Evolutionary conservation across 148 eudicot genomes (phyloP), one percentile per base, ranked within the genome.

Genomic region (Talinum fruticosum): DNA sequence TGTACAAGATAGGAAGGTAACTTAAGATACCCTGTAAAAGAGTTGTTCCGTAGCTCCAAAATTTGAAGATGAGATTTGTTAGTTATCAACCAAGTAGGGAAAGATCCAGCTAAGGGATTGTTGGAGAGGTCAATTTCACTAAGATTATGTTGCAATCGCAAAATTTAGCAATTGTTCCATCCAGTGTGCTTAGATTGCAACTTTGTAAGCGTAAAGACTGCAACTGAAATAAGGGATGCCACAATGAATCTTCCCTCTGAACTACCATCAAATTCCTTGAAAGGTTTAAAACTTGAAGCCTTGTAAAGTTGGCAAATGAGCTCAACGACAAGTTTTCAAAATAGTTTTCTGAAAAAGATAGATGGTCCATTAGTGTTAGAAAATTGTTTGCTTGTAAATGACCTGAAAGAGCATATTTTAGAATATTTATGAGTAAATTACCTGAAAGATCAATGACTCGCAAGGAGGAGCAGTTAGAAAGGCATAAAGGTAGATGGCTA

Each of bases 21-120:
- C 36, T 32, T 6, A 2, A 73, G 64, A 8, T 32, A 28, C 33
- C 67, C 76, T 28, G 69, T 64, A 37, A 38, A 26, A 6, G 36
- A 64, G 78, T 75, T 75, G 54, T 74, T 73, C 13, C 1, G 28
- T 30, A 66, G 70, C 19, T 66, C 26, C 61, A 54, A 35, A 57
- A 1, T 0, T 28, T 8, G 6, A 6, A 79, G 62, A 7, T 24
- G 37, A 1, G 72, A 10, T 10, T 77, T 74, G 12, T 18, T 30
- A 1, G 26, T 10, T 18, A 72, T 37, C 61, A 70, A 28, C 75
- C 79, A 82, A 44, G 54, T 18, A 13, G 85, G 85, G 53, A 82
- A 79, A 1, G 28, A 15, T 23, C 75, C 71, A 44, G 0, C 45
- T 0, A 79, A 21, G 44, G 14, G 32, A 26, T 79, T 83, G 38